phyloP scores from a whole-genome alignment of 768 basidiomycete species.

The Rhizopogon vulgaris region DNA sequence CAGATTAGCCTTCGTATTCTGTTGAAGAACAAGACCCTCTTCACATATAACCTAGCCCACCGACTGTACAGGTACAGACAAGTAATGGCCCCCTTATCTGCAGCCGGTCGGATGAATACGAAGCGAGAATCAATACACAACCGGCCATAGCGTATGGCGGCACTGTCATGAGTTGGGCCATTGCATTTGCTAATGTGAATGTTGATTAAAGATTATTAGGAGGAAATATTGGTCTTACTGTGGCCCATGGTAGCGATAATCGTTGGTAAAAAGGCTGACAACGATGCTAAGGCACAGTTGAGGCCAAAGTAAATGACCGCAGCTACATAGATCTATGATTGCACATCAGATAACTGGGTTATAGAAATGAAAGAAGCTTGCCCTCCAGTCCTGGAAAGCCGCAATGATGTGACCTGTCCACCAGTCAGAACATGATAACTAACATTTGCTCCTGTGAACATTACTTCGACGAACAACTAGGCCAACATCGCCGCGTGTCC shows the following conservation, averaged over 20 bases:
- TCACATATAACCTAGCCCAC: conserved; percentile 39
- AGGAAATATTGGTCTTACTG: conserved; percentile 24
- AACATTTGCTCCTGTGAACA: background rate
- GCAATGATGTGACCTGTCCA: conserved; percentile 33
- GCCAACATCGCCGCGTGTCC: conserved; percentile 36
- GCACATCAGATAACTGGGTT: conserved; percentile 5
- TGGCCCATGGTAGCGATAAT: conserved; percentile 47
- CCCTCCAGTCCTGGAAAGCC: conserved; percentile 45
- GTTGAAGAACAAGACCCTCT: background rate
- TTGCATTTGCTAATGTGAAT: conserved; percentile 27
- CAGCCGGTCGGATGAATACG: conserved; percentile 38
- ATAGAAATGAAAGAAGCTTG: background rate
- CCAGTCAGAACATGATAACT: background rate
- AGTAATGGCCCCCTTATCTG: conserved; percentile 36
- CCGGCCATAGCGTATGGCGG: conserved; percentile 46
- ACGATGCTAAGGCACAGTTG: conserved; percentile 42
- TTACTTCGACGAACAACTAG: conserved; percentile 34
- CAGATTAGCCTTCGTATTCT: background rate
- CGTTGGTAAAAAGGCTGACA: conserved; percentile 49
- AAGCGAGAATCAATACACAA: conserved; percentile 27
- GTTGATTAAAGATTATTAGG: background rate
- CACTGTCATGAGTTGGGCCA: conserved; percentile 46
- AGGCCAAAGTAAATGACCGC: conserved; percentile 44
- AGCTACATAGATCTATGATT: conserved; percentile 33
- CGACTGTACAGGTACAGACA: conserved; percentile 21